These are phyloP conservation scores for Schrenkiella parvula DNA, from an alignment of 345 rosid genomes.

Conservation along the genomic window DNA sequence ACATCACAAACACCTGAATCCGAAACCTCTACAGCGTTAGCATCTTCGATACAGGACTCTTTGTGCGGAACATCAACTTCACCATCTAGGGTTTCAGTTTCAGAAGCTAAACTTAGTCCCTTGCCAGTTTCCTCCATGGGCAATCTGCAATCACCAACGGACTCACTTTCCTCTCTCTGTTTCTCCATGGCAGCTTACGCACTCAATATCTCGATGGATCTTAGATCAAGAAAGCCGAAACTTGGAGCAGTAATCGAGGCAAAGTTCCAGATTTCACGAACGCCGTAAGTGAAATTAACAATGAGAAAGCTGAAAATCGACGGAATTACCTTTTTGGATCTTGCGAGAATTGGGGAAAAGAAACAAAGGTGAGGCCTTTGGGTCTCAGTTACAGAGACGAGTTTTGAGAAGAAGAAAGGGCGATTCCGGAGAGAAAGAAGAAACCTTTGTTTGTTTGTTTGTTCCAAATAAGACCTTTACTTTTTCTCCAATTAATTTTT, in stretches of 20 bases:
- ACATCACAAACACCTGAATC: conserved; percentile 14
- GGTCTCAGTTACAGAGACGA: conserved; percentile 21
- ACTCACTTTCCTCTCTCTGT: conserved; percentile 9
- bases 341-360: not conserved
- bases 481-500: not conserved
- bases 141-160: conserved; percentile 2
- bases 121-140: conserved; percentile 14
- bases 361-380: conserved; percentile 1
- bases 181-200: conserved; percentile 21
- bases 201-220: conserved; percentile 1
- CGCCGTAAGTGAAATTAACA: not conserved
- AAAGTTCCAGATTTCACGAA: not conserved
- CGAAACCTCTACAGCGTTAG: not conserved
- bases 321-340: conserved; percentile 1
- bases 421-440: not conserved
- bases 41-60: not conserved
- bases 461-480: not conserved
- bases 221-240: not conserved
- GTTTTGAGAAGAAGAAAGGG: not conserved
- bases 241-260: not conserved
- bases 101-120: conserved; percentile 5
- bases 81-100: conserved; percentile 19
- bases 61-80: not conserved
- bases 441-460: not conserved
- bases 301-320: not conserved